phyloP scores from a whole-genome alignment of 2,329 filamentous ascomycete genomes.

The Curvularia hawaiiensis region DNA sequence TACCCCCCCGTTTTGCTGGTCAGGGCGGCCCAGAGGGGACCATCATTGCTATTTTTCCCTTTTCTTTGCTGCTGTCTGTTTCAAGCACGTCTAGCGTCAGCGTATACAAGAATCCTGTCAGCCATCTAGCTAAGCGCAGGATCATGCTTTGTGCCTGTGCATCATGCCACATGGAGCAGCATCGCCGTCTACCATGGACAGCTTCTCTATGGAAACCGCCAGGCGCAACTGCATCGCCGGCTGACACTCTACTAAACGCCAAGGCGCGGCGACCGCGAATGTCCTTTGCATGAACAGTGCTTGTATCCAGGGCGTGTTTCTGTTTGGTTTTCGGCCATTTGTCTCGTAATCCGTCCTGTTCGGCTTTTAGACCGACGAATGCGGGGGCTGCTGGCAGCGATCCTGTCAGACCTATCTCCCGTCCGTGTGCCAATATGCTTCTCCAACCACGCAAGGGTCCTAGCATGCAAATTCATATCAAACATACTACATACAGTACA shows the following conservation, averaged over 20 bases:
- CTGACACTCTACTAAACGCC: slow-evolving; percentile 11
- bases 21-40: background rate
- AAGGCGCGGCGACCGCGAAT: background rate
- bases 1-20: background rate
- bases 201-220: background rate
- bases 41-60: background rate
- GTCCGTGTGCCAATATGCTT: slow-evolving; percentile 9
- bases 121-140: slow-evolving; percentile 6
- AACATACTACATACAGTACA: background rate
- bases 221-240: background rate
- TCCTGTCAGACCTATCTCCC: slow-evolving; percentile 12
- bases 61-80: background rate
- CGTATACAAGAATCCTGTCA: slow-evolving; percentile 26
- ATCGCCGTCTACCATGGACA: background rate
- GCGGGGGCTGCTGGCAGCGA: slow-evolving; percentile 21
- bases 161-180: background rate
- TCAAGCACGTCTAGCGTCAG: slow-evolving; percentile 31
- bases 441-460: slow-evolving; percentile 7
- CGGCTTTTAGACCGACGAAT: slow-evolving; percentile 27
- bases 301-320: slow-evolving; percentile 3
- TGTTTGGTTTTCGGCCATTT: slow-evolving; percentile 11
- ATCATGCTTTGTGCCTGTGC: background rate
- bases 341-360: slow-evolving; percentile 8
- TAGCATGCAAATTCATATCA: slow-evolving; percentile 2
- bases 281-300: background rate